phyloP scores from a whole-genome alignment of 257 asterid genomes.

The Sherardia arvensis region DNA sequence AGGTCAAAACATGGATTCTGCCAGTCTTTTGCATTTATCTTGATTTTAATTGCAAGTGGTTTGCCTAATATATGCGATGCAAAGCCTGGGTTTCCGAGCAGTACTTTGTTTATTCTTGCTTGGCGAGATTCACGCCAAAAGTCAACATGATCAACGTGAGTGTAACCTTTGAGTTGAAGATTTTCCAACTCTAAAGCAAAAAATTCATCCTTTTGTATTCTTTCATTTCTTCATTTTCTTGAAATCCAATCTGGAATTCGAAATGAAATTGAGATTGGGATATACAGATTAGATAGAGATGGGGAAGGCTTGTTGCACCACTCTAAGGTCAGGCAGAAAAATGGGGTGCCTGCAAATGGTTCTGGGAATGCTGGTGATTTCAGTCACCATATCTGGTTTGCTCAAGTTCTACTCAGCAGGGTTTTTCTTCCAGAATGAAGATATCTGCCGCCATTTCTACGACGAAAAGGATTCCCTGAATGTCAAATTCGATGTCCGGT shows the following conservation, averaged over 20 bases:
- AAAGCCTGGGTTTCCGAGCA: conserved; percentile 10
- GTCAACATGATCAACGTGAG: conserved; percentile 11
- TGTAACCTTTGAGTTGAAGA: conserved; percentile 16
- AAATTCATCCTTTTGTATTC: background rate
- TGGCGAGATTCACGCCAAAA: conserved; percentile 18
- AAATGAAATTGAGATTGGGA: background rate
- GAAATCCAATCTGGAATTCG: background rate
- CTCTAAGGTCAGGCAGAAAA: conserved; percentile 42
- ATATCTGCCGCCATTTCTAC: conserved; percentile 55
- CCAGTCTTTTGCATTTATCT: background rate
- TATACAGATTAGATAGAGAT: conserved; percentile 13
- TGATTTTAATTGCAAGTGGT: background rate
- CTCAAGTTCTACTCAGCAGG: conserved; percentile 58
- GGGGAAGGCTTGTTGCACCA: conserved; percentile 39
- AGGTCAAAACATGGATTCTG: conserved; percentile 2
- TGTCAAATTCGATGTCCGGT: conserved; percentile 28
- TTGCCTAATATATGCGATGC: background rate
- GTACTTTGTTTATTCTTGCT: background rate
- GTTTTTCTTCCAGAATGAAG: conserved; percentile 56
- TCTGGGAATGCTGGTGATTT: conserved; percentile 58
- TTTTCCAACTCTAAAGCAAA: conserved; percentile 25
- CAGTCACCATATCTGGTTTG: conserved; percentile 61
- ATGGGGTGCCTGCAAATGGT: conserved; percentile 61
- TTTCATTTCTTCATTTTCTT: background rate
- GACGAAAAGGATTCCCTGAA: conserved; percentile 19